Base-by-base conservation (phyloP, 805 yeast species). In the Pichia eremophila region DNA sequence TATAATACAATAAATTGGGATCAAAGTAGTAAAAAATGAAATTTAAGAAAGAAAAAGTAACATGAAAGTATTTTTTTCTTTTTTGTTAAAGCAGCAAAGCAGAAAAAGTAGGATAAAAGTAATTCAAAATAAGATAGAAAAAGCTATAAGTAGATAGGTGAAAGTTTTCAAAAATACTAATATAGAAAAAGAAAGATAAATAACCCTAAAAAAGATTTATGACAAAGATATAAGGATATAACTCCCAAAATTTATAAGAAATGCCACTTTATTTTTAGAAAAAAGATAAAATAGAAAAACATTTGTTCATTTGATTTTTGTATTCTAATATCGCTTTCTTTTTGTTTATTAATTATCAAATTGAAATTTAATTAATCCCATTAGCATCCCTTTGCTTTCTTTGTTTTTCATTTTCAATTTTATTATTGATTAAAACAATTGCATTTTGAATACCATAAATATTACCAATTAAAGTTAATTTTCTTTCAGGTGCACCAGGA, bases 371-470 rank as follows among this genome's bases (percentile, higher is more conserved):
- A 15, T 34, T 34, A 15, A 34, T 9, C 8, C 36, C 36, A 34
- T 15, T 15, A 14, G 44, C 45, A 36, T 58, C 61, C 41, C 65
- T 50, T 45, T 57, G 57, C 43, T 64, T 61, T 51, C 66, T 55
- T 41, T 56, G 53, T 64, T 73, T 79, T 64, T 83, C 90, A 43
- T 75, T 73, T 58, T 76, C 83, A 43, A 85, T 81, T 57, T 83
- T 78, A 60, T 80, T 83, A 61, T 84, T 82, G 41, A 85, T 83
- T 63, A 85, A 66, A 62, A 74, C 75, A 18, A 83, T 77, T 0
- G 95, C 93, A 51, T 78, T 77, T 60, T 85, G 86, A 51, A 84
- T 82, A 6, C 85, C 79, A 55, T 71, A 74, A 14, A 79, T 69
- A 0, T 82, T 68, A 5, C 95, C 95, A 25, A 78, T 77, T 46